These are phyloP conservation scores for Rhynchospora breviuscula DNA, from an alignment of 176 grass and related monocot genomes.

Conservation along the genomic window DNA sequence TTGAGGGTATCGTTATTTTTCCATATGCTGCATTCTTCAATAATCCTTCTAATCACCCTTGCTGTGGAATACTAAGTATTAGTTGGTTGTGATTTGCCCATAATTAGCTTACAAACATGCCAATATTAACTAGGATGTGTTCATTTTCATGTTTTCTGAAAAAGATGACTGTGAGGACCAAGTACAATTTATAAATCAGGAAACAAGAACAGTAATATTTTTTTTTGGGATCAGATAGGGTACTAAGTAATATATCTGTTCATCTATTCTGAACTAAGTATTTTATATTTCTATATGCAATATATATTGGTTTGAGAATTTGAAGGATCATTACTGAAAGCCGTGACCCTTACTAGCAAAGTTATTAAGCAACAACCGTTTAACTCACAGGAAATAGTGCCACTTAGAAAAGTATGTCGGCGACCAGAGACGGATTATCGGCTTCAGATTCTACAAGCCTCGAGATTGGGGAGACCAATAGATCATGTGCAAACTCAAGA, in stretches of 20 bases:
- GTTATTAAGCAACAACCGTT: neutral
- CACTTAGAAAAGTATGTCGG: conserved; percentile 96
- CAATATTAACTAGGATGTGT: neutral
- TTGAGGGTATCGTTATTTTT: neutral
- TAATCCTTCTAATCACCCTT: neutral
- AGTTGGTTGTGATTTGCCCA: neutral
- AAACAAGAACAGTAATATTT: neutral
- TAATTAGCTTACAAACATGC: neutral
- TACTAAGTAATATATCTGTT: neutral
- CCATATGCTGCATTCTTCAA: neutral
- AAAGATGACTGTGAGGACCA: neutral
- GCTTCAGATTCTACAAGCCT: conserved; percentile 78
- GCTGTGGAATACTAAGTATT: neutral
- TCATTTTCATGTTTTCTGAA: neutral
- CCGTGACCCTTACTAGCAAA: neutral
- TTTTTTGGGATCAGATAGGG: neutral
- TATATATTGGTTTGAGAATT: neutral
- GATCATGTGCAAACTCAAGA: conserved; percentile 30
- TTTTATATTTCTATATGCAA: neutral
- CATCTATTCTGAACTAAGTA: neutral
- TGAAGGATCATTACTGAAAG: neutral
- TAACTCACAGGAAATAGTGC: conserved; percentile 79
- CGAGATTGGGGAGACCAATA: conserved; percentile 38
- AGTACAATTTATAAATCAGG: neutral
- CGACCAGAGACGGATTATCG: conserved; percentile 95